phyloP scores from a whole-genome alignment of 768 basidiomycete genomes.

The Collybia sordida region DNA sequence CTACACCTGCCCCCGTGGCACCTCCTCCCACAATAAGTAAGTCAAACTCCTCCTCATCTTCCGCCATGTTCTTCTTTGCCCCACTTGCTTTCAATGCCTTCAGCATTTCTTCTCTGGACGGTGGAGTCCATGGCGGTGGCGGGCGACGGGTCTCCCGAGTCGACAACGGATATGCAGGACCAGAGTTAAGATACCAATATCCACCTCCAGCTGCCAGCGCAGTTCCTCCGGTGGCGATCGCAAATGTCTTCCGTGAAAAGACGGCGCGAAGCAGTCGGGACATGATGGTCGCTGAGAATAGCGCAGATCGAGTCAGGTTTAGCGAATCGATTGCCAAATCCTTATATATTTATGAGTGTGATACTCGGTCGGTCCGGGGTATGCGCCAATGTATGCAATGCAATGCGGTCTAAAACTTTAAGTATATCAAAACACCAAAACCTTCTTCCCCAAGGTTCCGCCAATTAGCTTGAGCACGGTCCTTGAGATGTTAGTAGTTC shows the following conservation, averaged over 20 bases:
- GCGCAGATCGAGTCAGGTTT: too few relatives aligned
- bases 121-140: constrained; percentile 79
- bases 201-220: constrained; percentile 54
- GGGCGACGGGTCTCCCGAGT: constrained; percentile 69
- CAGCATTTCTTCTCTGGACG: constrained; percentile 66
- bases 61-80: constrained; percentile 10
- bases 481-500: too few relatives aligned
- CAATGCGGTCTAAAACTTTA: too few relatives aligned
- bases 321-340: too few relatives aligned
- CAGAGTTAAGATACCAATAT: constrained; percentile 74
- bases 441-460: too few relatives aligned
- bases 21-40: constrained; percentile 89
- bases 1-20: constrained; percentile 95
- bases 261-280: constrained; percentile 33
- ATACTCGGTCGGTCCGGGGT: too few relatives aligned
- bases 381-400: too few relatives aligned
- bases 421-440: too few relatives aligned
- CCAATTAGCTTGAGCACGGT: too few relatives aligned
- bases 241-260: constrained; percentile 58
- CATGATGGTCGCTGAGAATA: constrained; percentile 19
- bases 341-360: too few relatives aligned
- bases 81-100: constrained; percentile 51
- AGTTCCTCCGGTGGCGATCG: constrained; percentile 52
- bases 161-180: constrained; percentile 63
- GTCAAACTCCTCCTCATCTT: constrained; percentile 64